phyloP scores from a whole-genome alignment of 2,329 filamentous ascomycete genomes.

The Trichoderma citrinoviride region DNA sequence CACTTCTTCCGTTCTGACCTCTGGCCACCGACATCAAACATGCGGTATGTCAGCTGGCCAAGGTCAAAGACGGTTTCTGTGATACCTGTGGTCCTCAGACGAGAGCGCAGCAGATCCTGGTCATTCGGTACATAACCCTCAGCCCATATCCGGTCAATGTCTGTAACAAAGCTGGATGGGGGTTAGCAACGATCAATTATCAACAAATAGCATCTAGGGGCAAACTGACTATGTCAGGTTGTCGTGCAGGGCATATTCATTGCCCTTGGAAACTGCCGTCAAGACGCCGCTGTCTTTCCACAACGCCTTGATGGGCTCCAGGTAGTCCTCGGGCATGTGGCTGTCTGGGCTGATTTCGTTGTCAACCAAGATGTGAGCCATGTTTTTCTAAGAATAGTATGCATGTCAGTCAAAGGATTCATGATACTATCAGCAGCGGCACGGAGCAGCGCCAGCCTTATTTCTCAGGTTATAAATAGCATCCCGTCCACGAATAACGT shows the following conservation, averaged over 20 bases:
- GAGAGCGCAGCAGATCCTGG: slow-evolving; percentile 89
- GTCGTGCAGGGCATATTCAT: slow-evolving; percentile 95
- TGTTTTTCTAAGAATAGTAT: slow-evolving; percentile 60
- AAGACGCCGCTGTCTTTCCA: slow-evolving; percentile 93
- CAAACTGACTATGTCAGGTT: slow-evolving; percentile 82
- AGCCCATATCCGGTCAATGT: slow-evolving; percentile 74
- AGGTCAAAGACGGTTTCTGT: slow-evolving; percentile 94
- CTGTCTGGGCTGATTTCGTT: slow-evolving; percentile 82
- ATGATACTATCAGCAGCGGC: neutral
- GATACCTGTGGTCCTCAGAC: slow-evolving; percentile 97
- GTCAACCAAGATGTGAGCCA: slow-evolving; percentile 73
- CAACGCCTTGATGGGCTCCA: slow-evolving; percentile 81
- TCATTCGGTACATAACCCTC: slow-evolving; percentile 94
- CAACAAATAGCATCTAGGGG: neutral
- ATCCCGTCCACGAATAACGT: neutral
- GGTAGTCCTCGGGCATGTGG: slow-evolving; percentile 71
- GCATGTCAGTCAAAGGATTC: slow-evolving; percentile 19
- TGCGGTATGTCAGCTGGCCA: slow-evolving; percentile 88
- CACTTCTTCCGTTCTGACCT: slow-evolving; percentile 98
- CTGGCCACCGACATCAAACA: slow-evolving; percentile 97
- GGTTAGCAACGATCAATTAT: slow-evolving; percentile 23
- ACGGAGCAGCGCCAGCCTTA: neutral
- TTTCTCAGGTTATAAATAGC: neutral
- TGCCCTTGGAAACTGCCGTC: slow-evolving; percentile 88
- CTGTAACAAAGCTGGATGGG: slow-evolving; percentile 70